phyloP scores from a whole-genome alignment of 352 stramenopile species.

The Pythium brachiatum region DNA sequence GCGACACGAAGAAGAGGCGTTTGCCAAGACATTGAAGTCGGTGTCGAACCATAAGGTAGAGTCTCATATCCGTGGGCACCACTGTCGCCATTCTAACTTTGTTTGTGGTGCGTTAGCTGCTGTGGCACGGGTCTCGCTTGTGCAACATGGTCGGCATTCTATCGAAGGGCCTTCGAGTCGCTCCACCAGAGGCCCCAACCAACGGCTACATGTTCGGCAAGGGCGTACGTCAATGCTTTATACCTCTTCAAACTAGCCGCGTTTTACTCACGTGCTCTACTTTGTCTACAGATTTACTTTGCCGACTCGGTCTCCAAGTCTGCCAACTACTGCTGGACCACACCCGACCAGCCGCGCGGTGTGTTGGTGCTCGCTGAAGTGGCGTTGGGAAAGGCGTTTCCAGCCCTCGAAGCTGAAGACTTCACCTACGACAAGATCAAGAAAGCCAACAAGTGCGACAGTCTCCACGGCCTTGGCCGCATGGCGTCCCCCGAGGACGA shows the following conservation, averaged over 20 bases:
- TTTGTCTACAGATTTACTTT: slow-evolving; percentile 86
- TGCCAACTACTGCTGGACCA: slow-evolving; percentile 81
- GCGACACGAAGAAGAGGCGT: slow-evolving; percentile 40
- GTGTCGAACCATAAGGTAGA: slow-evolving; percentile 63
- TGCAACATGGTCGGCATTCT: slow-evolving; percentile 83
- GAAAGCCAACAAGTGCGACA: slow-evolving; percentile 38
- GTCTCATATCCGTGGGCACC: too few species aligned
- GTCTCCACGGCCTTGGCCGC: slow-evolving; percentile 47
- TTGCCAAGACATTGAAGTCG: slow-evolving; percentile 34
- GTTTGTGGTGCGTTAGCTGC: too few species aligned
- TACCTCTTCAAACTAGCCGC: too few species aligned
- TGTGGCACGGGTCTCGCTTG: slow-evolving; percentile 83
- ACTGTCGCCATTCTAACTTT: too few species aligned
- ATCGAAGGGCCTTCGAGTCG: slow-evolving; percentile 73
- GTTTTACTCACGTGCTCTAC: too few species aligned
- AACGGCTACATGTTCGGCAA: slow-evolving; percentile 88
- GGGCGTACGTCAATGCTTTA: slow-evolving; percentile 68
- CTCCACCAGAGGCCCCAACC: slow-evolving; percentile 69
- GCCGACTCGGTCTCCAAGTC: slow-evolving; percentile 81
- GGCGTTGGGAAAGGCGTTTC: slow-evolving; percentile 46
- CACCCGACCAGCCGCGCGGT: slow-evolving; percentile 49
- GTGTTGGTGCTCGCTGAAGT: slow-evolving; percentile 69
- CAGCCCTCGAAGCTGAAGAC: slow-evolving; percentile 51
- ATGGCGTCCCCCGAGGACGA: slow-evolving; percentile 49
- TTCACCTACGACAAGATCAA: slow-evolving; percentile 48